Percentiles rank a stretch among this genome's conserved stretches.
Conservation (phyloP, 2,329 filamentous ascomycete genomes). For the Cladobotryum mycophilum region DNA sequence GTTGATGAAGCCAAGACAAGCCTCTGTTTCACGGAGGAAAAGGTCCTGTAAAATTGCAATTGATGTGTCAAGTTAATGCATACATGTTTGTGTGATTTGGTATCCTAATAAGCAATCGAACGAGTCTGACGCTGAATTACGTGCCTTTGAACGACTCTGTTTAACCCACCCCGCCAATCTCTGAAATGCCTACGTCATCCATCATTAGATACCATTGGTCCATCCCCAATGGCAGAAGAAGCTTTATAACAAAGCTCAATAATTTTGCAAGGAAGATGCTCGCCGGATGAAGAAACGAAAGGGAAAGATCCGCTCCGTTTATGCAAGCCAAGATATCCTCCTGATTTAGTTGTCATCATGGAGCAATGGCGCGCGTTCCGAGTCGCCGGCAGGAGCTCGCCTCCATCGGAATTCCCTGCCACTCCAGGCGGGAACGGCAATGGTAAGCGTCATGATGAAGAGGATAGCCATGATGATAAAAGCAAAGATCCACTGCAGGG, state of each 20-base stretch:
- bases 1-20: background rate
- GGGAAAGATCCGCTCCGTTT: no score
- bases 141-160: background rate
- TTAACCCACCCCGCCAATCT: background rate
- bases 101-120: background rate
- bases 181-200: conserved; percentile 2
- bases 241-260: background rate
- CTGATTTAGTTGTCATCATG: conserved; percentile 33
- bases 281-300: no score
- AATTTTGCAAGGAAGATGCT: no score
- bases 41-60: conserved; percentile 7
- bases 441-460: conserved; percentile 59
- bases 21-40: conserved; percentile 11
- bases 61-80: background rate
- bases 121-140: background rate
- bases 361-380: conserved; percentile 57
- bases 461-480: conserved; percentile 74
- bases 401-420: conserved; percentile 51
- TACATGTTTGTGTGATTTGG: background rate
- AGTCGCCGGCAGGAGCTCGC: conserved; percentile 37
- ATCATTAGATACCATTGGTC: background rate
- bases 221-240: background rate
- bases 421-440: conserved; percentile 59
- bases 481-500: conserved; percentile 89
- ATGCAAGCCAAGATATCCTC: background rate